Conservation (phyloP, 2,329 filamentous ascomycete genomes). For the Botrytis squamosa region DNA sequence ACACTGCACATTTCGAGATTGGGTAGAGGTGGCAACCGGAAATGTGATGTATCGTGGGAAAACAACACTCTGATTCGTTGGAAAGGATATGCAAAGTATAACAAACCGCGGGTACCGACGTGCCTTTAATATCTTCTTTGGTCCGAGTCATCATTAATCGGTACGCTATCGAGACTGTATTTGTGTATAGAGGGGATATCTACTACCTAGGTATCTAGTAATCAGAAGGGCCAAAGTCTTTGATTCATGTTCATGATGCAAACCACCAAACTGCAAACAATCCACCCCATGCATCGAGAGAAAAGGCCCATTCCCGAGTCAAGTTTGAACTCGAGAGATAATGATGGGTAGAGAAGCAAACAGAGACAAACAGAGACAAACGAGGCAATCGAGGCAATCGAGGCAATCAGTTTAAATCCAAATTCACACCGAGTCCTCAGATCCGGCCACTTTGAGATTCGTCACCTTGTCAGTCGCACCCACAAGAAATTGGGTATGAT, state of each 20-base stretch:
- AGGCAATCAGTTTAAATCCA: neutral
- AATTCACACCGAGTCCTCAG: neutral
- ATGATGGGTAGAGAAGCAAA: neutral
- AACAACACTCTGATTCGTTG: conserved; percentile 14
- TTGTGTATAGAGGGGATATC: neutral
- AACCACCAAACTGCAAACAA: neutral
- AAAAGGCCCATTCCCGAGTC: neutral
- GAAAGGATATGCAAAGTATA: conserved; percentile 2
- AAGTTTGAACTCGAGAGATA: neutral
- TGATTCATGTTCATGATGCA: neutral
- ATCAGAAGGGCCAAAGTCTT: neutral
- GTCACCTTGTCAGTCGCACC: neutral
- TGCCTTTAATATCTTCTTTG: conserved; percentile 1
- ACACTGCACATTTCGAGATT: neutral
- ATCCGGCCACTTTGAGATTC: neutral
- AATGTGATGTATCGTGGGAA: conserved; percentile 1
- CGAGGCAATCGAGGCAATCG: neutral
- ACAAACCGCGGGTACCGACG: conserved; percentile 17
- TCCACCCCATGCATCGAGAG: neutral
- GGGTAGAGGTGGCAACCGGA: conserved; percentile 10
- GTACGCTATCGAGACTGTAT: neutral
- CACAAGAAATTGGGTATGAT: neutral
- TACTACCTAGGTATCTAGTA: neutral
- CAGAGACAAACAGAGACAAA: neutral
- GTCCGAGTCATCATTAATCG: neutral